A percentile compares a stretch with the other conserved stretches of the same genome.
These are phyloP conservation scores for Nyssa sinensis DNA, from an alignment of 148 eudicot genomes.

Conservation along the genomic window DNA sequence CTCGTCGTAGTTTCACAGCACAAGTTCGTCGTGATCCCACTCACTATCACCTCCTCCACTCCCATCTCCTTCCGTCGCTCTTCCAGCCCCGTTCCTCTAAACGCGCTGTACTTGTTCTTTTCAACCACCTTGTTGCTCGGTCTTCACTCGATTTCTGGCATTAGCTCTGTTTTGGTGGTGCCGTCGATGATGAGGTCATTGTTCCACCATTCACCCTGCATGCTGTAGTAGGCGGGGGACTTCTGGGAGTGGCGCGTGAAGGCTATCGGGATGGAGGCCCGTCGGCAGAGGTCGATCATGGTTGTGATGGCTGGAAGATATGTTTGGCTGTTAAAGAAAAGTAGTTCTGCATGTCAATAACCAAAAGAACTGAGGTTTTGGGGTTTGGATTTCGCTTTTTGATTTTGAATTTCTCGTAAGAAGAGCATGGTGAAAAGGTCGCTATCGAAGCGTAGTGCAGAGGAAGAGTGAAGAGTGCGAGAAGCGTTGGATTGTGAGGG, in stretches of 20 bases:
- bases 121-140: constrained; percentile 52
- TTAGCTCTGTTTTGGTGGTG: constrained; percentile 54
- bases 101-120: constrained; percentile 80
- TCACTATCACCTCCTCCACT: constrained; percentile 65
- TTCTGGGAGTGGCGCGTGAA: constrained; percentile 87
- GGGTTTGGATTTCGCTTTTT: constrained; percentile 59
- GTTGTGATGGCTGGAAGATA: constrained; percentile 52
- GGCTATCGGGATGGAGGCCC: constrained; percentile 51
- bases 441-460: constrained; percentile 4
- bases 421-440: constrained; percentile 18
- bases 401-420: constrained; percentile 48
- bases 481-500: no score
- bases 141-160: constrained; percentile 35
- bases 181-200: constrained; percentile 63
- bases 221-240: constrained; percentile 48
- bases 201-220: constrained; percentile 80
- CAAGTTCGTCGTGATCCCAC: constrained; percentile 81
- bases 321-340: constrained; percentile 60
- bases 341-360: constrained; percentile 83
- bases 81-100: constrained; percentile 61
- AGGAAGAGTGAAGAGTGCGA: no score
- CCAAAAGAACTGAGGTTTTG: constrained; percentile 52
- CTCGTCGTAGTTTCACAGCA: constrained; percentile 90
- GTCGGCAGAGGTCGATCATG: constrained; percentile 69
- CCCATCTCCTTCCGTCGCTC: constrained; percentile 60